Evolutionary conservation across 140 eudicot genomes (phyloP).

Genomic region (Anethum foeniculum): DNA sequence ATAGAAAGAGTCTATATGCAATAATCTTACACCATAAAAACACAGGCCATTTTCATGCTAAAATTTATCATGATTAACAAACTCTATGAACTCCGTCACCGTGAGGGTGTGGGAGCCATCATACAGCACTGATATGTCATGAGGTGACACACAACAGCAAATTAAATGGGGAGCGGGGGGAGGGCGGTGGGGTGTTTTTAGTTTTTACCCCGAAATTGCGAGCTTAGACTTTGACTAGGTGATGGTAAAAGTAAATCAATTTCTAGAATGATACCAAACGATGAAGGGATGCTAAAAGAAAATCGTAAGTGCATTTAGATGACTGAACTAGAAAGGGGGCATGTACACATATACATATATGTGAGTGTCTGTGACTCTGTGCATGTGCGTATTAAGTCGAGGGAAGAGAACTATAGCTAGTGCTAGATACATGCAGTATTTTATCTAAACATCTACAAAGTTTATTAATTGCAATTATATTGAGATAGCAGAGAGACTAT

Average conservation of each 20-base stretch:
- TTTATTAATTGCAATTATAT: background rate
- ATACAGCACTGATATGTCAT: background rate
- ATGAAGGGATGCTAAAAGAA: background rate
- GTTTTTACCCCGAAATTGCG: background rate
- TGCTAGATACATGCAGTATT: background rate
- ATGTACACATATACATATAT: background rate
- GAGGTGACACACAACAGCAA: background rate
- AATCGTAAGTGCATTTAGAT: too few relatives aligned
- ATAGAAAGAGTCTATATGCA: background rate
- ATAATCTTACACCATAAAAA: background rate
- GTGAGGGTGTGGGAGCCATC: background rate
- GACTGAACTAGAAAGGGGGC: background rate
- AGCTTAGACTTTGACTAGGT: background rate
- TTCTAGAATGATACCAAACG: background rate
- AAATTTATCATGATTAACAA: too few relatives aligned
- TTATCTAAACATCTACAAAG: background rate
- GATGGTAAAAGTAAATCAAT: background rate
- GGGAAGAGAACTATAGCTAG: background rate
- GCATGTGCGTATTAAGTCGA: background rate
- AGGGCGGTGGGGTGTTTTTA: background rate
- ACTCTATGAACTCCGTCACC: background rate
- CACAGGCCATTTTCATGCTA: background rate
- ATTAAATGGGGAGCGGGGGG: background rate
- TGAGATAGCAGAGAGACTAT: background rate
- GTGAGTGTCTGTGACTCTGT: background rate